These are phyloP conservation scores for Ormosia semicastrata DNA, from an alignment of 306 rosid genomes.

Conservation along the genomic window DNA sequence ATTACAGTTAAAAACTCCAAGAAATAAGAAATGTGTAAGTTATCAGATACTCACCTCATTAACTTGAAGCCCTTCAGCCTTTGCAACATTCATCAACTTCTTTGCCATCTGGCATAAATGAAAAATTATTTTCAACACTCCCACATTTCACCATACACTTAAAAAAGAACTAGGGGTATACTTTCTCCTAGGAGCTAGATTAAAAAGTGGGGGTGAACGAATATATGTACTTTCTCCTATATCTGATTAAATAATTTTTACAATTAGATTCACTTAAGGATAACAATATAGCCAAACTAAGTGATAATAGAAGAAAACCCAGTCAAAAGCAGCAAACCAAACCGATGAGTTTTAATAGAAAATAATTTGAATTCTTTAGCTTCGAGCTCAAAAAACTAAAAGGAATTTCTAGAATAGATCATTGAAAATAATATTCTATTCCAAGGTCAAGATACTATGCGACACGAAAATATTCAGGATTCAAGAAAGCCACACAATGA, in stretches of 20 bases:
- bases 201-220: background rate
- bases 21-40: slow-evolving; percentile 16
- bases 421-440: background rate
- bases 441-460: background rate
- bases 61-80: slow-evolving; percentile 80
- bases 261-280: background rate
- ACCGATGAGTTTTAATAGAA: background rate
- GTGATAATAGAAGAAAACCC: background rate
- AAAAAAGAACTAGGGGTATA: background rate
- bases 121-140: slow-evolving; percentile 19
- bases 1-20: slow-evolving; percentile 18
- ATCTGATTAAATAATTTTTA: background rate
- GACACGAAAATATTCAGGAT: background rate
- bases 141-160: background rate
- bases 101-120: slow-evolving; percentile 78
- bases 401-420: background rate
- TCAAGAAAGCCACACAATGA: background rate
- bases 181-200: background rate
- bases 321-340: background rate
- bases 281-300: background rate
- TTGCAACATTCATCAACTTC: slow-evolving; percentile 78
- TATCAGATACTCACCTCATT: slow-evolving; percentile 61
- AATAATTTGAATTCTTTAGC: background rate
- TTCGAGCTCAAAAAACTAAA: background rate
- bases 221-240: background rate